Conservation (phyloP, 108 stramenopile species). For the Fragilaria crotonensis region DNA sequence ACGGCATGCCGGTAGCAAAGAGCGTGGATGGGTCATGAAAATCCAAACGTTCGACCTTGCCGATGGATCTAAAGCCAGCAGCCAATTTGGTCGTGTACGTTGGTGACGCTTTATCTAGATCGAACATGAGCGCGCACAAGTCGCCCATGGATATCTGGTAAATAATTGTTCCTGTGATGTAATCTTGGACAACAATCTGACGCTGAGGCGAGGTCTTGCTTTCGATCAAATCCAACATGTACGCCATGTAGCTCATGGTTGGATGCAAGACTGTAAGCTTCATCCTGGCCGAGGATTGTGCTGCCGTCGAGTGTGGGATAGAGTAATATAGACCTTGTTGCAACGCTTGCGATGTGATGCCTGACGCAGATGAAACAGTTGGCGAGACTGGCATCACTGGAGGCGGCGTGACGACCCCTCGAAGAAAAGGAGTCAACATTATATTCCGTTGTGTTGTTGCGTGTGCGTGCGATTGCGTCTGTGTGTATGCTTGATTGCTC, state of each 20-base stretch:
- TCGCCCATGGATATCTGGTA: slow-evolving; percentile 20
- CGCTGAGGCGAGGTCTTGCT: neutral
- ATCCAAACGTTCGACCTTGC: slow-evolving; percentile 16
- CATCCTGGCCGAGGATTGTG: neutral
- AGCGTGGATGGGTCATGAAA: slow-evolving; percentile 39
- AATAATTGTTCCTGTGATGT: slow-evolving; percentile 14
- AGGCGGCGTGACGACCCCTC: neutral
- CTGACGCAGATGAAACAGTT: neutral
- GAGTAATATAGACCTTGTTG: neutral
- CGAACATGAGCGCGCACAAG: slow-evolving; percentile 13
- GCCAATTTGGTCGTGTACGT: slow-evolving; percentile 8
- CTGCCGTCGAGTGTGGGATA: neutral
- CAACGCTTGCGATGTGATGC: neutral
- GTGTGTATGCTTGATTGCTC: too few species aligned
- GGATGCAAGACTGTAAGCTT: slow-evolving; percentile 1
- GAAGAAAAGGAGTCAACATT: neutral
- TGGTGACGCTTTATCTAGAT: neutral
- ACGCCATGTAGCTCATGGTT: slow-evolving; percentile 10
- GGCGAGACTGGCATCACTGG: neutral
- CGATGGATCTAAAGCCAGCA: slow-evolving; percentile 19
- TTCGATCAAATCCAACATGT: slow-evolving; percentile 8
- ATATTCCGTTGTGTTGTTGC: too few species aligned
- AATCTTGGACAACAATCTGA: slow-evolving; percentile 32
- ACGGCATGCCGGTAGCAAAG: slow-evolving; percentile 33
- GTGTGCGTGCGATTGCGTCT: too few species aligned